Evolutionary conservation across 768 basidiomycete genomes (phyloP), one percentile per base, ranked within the genome.

Genomic region (Mycena chlorophos): DNA sequence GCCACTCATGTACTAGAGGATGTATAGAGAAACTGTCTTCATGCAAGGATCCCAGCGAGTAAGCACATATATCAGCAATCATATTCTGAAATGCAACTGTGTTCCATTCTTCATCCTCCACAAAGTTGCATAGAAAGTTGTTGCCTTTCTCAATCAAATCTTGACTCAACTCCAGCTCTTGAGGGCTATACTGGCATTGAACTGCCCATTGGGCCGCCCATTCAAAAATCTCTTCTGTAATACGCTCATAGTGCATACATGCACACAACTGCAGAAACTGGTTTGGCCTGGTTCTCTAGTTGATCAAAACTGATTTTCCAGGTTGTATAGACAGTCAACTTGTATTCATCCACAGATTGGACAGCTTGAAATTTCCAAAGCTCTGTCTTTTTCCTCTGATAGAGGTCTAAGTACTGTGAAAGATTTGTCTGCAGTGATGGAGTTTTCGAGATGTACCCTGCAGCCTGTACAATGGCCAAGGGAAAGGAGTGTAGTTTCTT

Each of bases 251-350:
- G 29, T 56, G 55, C 26, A 51, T n/a, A 6, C 30, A 50, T 8
- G 49, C 50, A 27, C 38, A 50, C 17, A 56, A 31, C 34, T 47
- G 49, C 20, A 56, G 23, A 16, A 56, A 23, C 12, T 16, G 38
- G n/a, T 14, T 28, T 10, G 39, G 6, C 19, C 55, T 34, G 40
- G 23, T 13, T 19, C 1, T 26, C 25, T 16, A 56, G 55, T 28
- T 31, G 38, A 12, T 28, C 8, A 50, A 55, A 55, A 27, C 56
- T 57, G 23, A 57, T 52, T 42, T 45, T 34, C 52, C 51, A 54
- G 2, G 56, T 57, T 22, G 51, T 53, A 37, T 57, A 57, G 14
- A 54, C 56, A 13, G 43, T 42, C 28, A 30, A 28, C 1, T n/a
- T 20, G 29, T 57, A 57, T 26, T 56, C 49, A 52, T 54, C 31